Percentiles rank a stretch among this genome's conserved stretches.
phyloP scores from a whole-genome alignment of 176 grass and related monocot species.

The Dendrocalamus sinicus region DNA sequence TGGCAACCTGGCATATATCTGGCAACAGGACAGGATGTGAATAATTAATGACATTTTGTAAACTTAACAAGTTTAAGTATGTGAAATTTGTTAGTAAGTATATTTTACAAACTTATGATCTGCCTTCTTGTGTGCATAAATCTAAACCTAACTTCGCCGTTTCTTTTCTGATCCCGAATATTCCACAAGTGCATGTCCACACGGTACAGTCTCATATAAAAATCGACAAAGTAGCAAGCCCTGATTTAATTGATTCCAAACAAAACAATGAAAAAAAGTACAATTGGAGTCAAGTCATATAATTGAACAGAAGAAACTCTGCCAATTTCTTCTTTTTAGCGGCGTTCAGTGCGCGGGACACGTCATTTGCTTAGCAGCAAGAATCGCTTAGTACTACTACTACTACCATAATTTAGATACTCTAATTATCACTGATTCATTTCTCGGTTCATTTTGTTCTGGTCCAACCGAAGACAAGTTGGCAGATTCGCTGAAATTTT shows the following conservation, averaged over 20 bases:
- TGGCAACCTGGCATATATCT: background rate
- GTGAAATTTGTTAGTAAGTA: too few species aligned
- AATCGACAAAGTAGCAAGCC: too few species aligned
- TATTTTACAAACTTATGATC: too few species aligned
- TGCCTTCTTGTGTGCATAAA: too few species aligned
- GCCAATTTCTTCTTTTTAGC: background rate
- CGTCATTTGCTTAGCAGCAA: background rate
- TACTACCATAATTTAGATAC: background rate
- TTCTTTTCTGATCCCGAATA: too few species aligned
- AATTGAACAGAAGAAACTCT: background rate
- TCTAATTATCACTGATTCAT: too few species aligned
- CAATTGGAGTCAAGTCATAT: background rate
- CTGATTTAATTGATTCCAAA: too few species aligned
- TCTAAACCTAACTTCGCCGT: too few species aligned
- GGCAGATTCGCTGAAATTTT: conserved; percentile 12
- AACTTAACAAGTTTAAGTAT: background rate
- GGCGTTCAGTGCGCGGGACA: background rate
- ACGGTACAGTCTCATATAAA: too few species aligned
- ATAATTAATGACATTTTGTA: background rate
- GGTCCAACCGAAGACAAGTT: background rate
- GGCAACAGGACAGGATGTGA: background rate
- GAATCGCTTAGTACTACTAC: background rate
- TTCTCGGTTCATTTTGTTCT: background rate
- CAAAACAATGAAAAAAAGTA: background rate
- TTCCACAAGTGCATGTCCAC: too few species aligned